Conservation (phyloP, 331 rosid genomes). For the Spiraea crenata region DNA sequence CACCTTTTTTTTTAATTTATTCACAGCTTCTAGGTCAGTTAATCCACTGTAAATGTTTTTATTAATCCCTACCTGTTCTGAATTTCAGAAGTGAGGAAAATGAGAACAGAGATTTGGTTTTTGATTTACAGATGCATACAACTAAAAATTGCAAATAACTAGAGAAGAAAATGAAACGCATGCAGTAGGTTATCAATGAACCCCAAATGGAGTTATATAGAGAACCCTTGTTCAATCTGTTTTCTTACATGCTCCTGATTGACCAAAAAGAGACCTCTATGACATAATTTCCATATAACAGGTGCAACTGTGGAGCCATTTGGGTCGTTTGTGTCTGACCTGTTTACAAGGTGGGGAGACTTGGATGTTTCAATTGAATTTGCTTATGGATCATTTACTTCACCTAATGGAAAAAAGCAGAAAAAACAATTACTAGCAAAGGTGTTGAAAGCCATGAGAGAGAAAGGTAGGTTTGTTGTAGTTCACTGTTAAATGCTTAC, state of each 20-base stretch:
- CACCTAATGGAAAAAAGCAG: slow-evolving; percentile 56
- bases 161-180: background rate
- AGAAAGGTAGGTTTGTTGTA: slow-evolving; percentile 51
- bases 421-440: slow-evolving; percentile 48
- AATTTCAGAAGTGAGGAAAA: no score
- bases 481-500: background rate
- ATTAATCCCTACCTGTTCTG: background rate
- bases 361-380: slow-evolving; percentile 81
- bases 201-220: background rate
- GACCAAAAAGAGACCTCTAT: background rate
- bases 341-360: slow-evolving; percentile 80
- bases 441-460: slow-evolving; percentile 48
- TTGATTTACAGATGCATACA: no score
- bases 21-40: background rate
- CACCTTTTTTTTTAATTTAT: background rate
- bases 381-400: slow-evolving; percentile 51
- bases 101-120: no score
- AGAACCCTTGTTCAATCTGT: background rate
- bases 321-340: slow-evolving; percentile 88
- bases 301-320: slow-evolving; percentile 91
- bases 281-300: slow-evolving; percentile 34
- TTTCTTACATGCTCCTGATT: background rate
- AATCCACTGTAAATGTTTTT: background rate
- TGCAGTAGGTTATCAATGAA: background rate
- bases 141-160: no score